Evolutionary conservation across 179 eudicot genomes (phyloP), one percentile per base, ranked within the genome.

Genomic region (Vitellaria paradoxa): DNA sequence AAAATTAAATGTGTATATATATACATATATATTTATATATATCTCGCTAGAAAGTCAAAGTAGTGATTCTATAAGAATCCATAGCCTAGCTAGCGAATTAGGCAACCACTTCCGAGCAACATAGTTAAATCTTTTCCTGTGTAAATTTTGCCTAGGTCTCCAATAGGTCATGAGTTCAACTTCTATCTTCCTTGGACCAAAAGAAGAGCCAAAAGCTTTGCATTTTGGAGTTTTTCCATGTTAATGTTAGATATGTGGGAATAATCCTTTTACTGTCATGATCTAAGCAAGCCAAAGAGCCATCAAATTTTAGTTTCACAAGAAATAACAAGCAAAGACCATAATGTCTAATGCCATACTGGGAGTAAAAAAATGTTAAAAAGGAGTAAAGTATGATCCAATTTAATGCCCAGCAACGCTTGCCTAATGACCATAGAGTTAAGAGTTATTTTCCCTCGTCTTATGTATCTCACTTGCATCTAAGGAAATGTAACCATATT

Each of bases 391-490:
- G 15, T 20, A n/a, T 0, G 2, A 18, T 18, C 15, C 55, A 46
- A 68, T 4, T 7, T 7, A n/a, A 15, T 68, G 30, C 20, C 17
- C 49, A 46, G 30, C n/a, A n/a, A n/a, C n/a, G 15, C 15, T 46
- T 68, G 17, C 9, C 71, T 46, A 68, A 68, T 68, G 71, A 46
- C 71, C 53, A 4, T n/a, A 45, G 46, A 68, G n/a, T n/a, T n/a
- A n/a, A n/a, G n/a, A n/a, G n/a, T n/a, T 57, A 6, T 20, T 57
- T 57, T 57, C 62, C 62, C 5, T 1, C 65, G 21, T 61, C 26
- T 21, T 61, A 61, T 21, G 26, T 21, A 61, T 61, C 26, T 60
- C n/a, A n/a, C n/a, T n/a, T n/a, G n/a, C n/a, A n/a, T n/a, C n/a
- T n/a, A n/a, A n/a, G n/a, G n/a, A n/a, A n/a, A n/a, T n/a, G n/a